phyloP scores from a whole-genome alignment of 345 rosid genomes.

The Eucalyptus melliodora region DNA sequence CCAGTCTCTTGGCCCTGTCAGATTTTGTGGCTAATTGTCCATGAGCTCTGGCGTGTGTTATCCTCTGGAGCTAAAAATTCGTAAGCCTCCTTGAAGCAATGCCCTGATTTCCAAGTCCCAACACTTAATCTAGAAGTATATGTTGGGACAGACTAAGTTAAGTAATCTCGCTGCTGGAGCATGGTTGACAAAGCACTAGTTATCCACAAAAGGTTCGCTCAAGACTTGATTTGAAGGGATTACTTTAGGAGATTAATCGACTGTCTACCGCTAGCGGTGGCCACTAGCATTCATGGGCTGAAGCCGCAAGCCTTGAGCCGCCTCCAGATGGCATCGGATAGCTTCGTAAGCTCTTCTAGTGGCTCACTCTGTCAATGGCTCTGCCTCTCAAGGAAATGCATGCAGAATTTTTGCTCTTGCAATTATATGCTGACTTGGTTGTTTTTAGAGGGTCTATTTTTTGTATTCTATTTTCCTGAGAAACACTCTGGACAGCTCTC shows the following conservation, averaged over 20 bases:
- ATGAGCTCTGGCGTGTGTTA: neutral
- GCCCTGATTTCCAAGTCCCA: neutral
- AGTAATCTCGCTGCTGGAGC: neutral
- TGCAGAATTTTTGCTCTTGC: neutral
- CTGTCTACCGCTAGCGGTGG: neutral
- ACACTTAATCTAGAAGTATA: neutral
- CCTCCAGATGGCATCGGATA: neutral
- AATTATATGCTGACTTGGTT: neutral
- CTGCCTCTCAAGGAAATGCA: neutral
- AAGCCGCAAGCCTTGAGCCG: neutral
- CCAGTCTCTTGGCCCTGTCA: neutral
- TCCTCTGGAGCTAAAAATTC: neutral
- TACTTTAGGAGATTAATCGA: neutral
- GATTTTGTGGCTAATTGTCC: neutral
- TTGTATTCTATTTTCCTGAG: neutral
- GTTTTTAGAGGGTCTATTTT: neutral
- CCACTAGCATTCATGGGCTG: neutral
- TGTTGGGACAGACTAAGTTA: neutral
- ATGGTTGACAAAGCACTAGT: neutral
- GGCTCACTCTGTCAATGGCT: neutral
- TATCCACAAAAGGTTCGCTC: neutral
- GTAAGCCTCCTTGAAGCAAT: neutral
- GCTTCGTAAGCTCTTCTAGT: neutral
- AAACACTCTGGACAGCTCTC: neutral
- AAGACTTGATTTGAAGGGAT: neutral